Percentiles rank a stretch among this genome's conserved stretches.
Evolutionary conservation across 2,329 filamentous ascomycete species (phyloP).

Genomic region (Colletotrichum simmondsii): DNA sequence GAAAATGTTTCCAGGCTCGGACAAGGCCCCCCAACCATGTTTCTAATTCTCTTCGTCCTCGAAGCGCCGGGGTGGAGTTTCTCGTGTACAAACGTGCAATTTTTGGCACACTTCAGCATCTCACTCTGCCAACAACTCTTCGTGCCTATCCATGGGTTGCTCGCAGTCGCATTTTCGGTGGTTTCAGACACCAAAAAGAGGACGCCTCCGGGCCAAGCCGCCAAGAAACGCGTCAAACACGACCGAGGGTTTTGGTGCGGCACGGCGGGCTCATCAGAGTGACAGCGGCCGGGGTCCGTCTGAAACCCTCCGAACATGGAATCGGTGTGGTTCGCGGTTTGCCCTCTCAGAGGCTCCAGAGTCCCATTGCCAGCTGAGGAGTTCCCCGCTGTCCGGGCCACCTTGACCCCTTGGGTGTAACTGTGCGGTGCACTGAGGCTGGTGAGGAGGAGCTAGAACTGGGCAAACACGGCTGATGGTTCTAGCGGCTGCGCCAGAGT

Average conservation of each 20-base stretch:
- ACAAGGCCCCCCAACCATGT: background rate
- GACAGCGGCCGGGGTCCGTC: slow-evolving; percentile 18
- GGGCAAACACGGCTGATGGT: background rate
- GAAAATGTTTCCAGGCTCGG: background rate
- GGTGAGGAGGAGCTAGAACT: background rate
- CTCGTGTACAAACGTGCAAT: background rate
- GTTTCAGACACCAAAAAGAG: slow-evolving; percentile 18
- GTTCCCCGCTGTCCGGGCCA: background rate
- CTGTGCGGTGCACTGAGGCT: background rate
- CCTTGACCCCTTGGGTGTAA: background rate
- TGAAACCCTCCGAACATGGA: slow-evolving; percentile 19
- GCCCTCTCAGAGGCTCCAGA: too few relatives aligned
- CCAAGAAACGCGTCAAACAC: slow-evolving; percentile 31
- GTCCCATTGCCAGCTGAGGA: background rate
- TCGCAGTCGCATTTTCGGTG: slow-evolving; percentile 2
- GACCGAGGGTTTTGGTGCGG: slow-evolving; percentile 22
- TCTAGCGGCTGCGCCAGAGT: background rate
- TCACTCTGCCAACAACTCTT: background rate
- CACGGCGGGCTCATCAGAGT: slow-evolving; percentile 3
- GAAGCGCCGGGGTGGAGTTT: background rate
- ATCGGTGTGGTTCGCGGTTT: background rate
- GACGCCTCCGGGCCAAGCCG: slow-evolving; percentile 19
- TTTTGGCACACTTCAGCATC: background rate
- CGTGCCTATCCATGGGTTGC: background rate
- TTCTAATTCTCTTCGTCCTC: background rate